Evolutionary conservation across 2,329 filamentous ascomycete genomes (phyloP).

Genomic region (Didymella glomerata): DNA sequence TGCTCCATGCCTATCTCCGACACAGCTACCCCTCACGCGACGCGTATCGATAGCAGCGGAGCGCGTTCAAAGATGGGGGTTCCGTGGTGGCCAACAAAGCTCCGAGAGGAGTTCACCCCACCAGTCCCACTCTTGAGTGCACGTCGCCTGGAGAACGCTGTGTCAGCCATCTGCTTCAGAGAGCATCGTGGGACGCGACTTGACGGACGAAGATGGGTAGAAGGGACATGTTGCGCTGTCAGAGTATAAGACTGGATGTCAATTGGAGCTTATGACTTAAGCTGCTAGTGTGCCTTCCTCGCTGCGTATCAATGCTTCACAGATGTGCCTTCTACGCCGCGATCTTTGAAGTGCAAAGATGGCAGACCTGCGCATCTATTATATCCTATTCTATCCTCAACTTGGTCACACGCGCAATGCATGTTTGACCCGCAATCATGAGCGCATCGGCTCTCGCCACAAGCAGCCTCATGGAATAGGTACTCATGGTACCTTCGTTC

Average conservation of each 20-base stretch:
- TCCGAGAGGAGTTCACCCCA: conserved; percentile 8
- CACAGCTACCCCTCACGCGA: conserved; percentile 11
- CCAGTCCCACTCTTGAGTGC: conserved; percentile 6
- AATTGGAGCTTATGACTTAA: not conserved
- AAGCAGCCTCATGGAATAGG: not conserved
- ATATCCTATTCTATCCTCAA: not conserved
- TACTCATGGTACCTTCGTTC: not conserved
- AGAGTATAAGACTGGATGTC: not conserved
- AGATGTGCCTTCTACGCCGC: not conserved
- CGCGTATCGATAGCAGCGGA: conserved; percentile 10
- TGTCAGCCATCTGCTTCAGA: not conserved
- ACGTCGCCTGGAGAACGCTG: not conserved
- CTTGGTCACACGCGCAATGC: not conserved
- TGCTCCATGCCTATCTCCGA: not conserved
- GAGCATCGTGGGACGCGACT: not conserved
- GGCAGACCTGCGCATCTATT: not conserved
- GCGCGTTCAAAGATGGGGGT: conserved; percentile 10
- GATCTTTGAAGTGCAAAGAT: not conserved
- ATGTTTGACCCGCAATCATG: not conserved
- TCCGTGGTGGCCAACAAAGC: conserved; percentile 1
- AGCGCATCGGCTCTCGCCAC: not conserved
- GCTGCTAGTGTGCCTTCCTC: not conserved
- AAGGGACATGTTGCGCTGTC: not conserved
- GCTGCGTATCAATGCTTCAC: not conserved
- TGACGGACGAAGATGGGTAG: not conserved